Evolutionary conservation across 108 stramenopile species (phyloP).

Genomic region (Bacterosira constricta): DNA sequence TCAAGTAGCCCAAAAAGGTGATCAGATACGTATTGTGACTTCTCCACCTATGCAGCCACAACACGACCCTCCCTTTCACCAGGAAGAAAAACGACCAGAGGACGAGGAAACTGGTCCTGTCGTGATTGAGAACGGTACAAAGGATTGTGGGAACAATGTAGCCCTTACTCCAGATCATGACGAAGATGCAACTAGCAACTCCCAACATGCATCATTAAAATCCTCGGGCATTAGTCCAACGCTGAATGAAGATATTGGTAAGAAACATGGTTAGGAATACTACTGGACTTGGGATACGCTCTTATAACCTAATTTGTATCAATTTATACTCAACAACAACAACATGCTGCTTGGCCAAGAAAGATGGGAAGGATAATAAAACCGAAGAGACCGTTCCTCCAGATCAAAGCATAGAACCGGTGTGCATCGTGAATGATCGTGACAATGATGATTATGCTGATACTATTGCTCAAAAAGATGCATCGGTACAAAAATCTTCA

Average conservation of each 20-base stretch:
- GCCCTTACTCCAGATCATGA: not conserved
- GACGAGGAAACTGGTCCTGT: not conserved
- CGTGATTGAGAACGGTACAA: not conserved
- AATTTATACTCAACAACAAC: too few species aligned
- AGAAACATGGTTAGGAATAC: not conserved
- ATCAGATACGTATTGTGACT: conserved; percentile 14
- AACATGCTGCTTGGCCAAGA: too few species aligned
- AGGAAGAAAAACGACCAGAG: not conserved
- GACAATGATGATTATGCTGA: too few species aligned
- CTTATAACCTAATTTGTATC: too few species aligned
- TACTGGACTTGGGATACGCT: not conserved
- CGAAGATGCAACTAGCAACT: not conserved
- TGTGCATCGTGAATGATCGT: too few species aligned
- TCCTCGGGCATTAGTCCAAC: too few species aligned
- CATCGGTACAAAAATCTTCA: too few species aligned
- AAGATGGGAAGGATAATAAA: too few species aligned
- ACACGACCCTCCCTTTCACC: not conserved
- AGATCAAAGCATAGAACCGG: too few species aligned
- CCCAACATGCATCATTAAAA: too few species aligned
- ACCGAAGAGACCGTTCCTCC: too few species aligned
- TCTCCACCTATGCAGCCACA: not conserved
- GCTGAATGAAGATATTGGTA: not conserved
- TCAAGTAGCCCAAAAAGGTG: conserved; percentile 44
- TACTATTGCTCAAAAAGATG: too few species aligned
- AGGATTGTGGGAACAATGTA: not conserved